Evolutionary conservation across 345 rosid genomes (phyloP).

Genomic region (Dimocarpus longan): DNA sequence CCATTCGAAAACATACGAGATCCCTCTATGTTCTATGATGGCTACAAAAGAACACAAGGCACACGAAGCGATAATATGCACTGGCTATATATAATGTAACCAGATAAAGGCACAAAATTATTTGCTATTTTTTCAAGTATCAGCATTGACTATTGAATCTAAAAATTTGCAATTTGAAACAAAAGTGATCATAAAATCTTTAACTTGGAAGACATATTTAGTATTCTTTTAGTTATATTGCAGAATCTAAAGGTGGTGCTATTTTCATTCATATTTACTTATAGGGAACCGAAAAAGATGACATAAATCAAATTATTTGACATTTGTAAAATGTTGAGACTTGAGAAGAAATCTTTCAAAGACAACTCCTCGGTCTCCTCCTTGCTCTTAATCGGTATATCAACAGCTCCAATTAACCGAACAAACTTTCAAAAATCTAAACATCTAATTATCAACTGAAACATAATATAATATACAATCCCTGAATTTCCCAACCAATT

Average conservation of each 20-base stretch:
- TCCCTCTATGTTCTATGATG: not conserved
- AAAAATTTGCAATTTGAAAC: too few relatives aligned
- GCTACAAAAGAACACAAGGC: not conserved
- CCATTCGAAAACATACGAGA: not conserved
- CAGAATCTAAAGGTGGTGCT: too few relatives aligned
- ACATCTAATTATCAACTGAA: slow-evolving; percentile 1
- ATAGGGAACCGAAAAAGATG: too few relatives aligned
- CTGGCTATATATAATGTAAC: not conserved
- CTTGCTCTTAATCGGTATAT: too few relatives aligned
- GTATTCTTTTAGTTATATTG: not conserved
- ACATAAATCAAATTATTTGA: too few relatives aligned
- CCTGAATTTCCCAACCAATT: not conserved
- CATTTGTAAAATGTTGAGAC: too few relatives aligned
- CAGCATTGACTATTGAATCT: too few relatives aligned
- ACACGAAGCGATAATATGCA: not conserved
- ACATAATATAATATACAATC: not conserved
- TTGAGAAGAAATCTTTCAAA: not conserved
- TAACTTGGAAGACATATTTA: not conserved
- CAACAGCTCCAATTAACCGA: not conserved
- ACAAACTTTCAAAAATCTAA: not conserved
- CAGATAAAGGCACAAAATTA: too few relatives aligned
- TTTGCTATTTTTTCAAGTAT: not conserved
- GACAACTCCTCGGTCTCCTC: not conserved
- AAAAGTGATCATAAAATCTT: not conserved
- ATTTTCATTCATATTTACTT: too few relatives aligned